These are phyloP conservation scores for Prunus davidiana DNA, from an alignment of 306 rosid species.

Conservation along the genomic window DNA sequence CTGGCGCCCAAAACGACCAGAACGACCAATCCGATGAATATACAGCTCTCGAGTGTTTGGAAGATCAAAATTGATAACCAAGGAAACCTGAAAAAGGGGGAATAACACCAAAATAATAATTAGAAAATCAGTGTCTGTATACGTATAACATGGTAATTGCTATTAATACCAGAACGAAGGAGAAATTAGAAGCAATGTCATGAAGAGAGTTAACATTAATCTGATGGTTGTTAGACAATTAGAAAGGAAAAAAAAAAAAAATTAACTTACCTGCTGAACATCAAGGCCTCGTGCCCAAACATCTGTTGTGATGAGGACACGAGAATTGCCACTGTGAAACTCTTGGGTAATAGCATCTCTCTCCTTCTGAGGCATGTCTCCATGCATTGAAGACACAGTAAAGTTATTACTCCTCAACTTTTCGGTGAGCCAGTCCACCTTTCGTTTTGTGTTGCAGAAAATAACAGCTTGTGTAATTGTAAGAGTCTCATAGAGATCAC, in stretches of 20 bases:
- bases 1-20: slow-evolving; percentile 99
- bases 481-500: slow-evolving; percentile 96
- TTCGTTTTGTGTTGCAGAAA: slow-evolving; percentile 92
- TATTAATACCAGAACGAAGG: too few relatives aligned
- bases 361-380: slow-evolving; percentile 99
- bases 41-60: slow-evolving; percentile 97
- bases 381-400: slow-evolving; percentile 94
- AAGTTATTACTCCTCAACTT: slow-evolving; percentile 94
- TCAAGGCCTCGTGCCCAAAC: slow-evolving; percentile 99
- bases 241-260: background rate
- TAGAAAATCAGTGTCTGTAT: too few relatives aligned
- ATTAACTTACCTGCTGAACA: slow-evolving; percentile 20
- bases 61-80: slow-evolving; percentile 92
- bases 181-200: background rate
- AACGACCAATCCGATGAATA: slow-evolving; percentile 95
- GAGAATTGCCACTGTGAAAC: slow-evolving; percentile 84
- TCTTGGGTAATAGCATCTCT: slow-evolving; percentile 88
- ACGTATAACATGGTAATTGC: too few relatives aligned
- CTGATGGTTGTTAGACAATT: background rate
- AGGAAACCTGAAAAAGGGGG: slow-evolving; percentile 59
- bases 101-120: too few relatives aligned
- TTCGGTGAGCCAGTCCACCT: slow-evolving; percentile 98
- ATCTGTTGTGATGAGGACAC: slow-evolving; percentile 94
- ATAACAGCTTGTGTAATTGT: slow-evolving; percentile 97
- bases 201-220: background rate